Evolutionary conservation across 2,329 filamentous ascomycete genomes (phyloP), one percentile per base, ranked within the genome.

Genomic region (Rutstroemia sp.): DNA sequence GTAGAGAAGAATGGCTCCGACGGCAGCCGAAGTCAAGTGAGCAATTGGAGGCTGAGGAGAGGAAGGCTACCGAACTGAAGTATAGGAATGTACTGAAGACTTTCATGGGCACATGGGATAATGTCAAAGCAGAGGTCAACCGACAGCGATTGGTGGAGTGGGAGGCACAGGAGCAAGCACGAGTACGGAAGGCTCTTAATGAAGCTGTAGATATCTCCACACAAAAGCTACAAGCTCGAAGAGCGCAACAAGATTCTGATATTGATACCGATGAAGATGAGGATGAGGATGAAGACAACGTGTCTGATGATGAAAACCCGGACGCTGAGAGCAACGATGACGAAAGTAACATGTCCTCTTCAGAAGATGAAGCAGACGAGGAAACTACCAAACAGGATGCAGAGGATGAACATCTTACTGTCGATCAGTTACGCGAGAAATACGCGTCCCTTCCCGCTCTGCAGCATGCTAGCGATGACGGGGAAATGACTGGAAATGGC

Each of bases 1-100:
- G 88, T 64, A 77, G 86, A 53, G 87, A 89, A 14, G 86, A 86
- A 68, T 92, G 88, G 87, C 76, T 84, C 52, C 76, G 82, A 54
- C 82, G 83, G 54, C 87, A 90, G 63, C 87, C 87, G 10, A 89
- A 89, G 64, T 84, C 86, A 0, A 77, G 80, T 1, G 90, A 96
- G 66, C 87, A 97, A 68, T 79, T 96, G 17, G 85, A 92, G 64
- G 82, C 81, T 14, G 92, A 97, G 68, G 84, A 88, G 57, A 78
- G 80, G 53, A 83, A 86, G 23, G 78, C 84, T 64, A 84, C 84
- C 71, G 77, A 84, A 59, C 73, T 75, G 47, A 80, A 83, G 27
- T 95, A 94, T 70, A 89, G 83, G 59, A 80, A 84, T 58, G 81
- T 96, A 16, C 76, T 87, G 61, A 84, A 72, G 61, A 76, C 74